Evolutionary conservation across 75 land plant genomes (phyloP), one percentile per base, ranked within the genome.

Genomic region (Chamaecyparis obtusa): DNA sequence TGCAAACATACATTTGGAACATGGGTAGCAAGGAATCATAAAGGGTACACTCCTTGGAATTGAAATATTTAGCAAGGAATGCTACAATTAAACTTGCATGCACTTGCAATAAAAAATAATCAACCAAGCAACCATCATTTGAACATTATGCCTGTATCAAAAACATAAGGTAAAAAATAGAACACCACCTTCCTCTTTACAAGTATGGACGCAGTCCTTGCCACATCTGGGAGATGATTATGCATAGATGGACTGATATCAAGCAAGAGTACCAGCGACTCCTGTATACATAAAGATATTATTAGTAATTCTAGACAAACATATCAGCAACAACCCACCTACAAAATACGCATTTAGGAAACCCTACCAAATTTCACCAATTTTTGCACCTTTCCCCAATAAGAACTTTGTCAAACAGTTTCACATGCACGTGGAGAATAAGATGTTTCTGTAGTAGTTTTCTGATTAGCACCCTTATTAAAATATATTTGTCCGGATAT

Each of bases 181-280:
- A 35, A 15, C 51, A 89, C 33, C 91, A 88, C 99, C 98, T 98
- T 98, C 90, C 96, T 94, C 84, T 93, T 90, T 69, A 96, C 86
- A 41, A 96, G 90, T 84, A 88, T 90, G 10, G 97, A 92, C 75
- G 92, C 92, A 41, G 95, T 80, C 81, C 90, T 95, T 72, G 95
- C 93, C 54, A 95, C 91, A 71, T 92, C 91, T 5, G 94, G 94
- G 64, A 98, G 94, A 84, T 93, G 64, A 46, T 85, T 76, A 89
- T 96, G 98, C 99, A 98, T 96, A 15, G 93, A 86, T 3, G 96
- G 97, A 85, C 96, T 90, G 84, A 95, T 96, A 91, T 98, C 99
- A 77, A 98, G 83, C 86, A 98, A 81, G 89, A 98, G 79, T 75
- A 98, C 88, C 84, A 95, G 85, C 15, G 92, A 87, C 87, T 96